These are phyloP conservation scores for Candida qinlingensis DNA, from an alignment of 805 yeast genomes.

Conservation along the genomic window DNA sequence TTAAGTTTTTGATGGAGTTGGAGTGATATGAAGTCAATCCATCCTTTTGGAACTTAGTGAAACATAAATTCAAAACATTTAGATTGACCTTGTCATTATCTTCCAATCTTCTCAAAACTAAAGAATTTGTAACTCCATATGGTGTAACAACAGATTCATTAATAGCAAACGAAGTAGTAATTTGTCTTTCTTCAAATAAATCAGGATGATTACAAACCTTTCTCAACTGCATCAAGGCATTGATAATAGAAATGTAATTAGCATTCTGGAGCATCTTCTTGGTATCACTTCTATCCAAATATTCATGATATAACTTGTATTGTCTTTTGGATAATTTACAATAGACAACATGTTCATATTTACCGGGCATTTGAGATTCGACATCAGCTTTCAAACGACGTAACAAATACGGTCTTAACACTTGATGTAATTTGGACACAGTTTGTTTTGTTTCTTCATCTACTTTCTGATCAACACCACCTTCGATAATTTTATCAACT, in stretches of 20 bases:
- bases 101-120: slow-evolving; percentile 31
- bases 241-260: slow-evolving; percentile 88
- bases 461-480: slow-evolving; percentile 46
- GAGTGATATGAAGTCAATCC: slow-evolving; percentile 41
- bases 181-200: slow-evolving; percentile 91
- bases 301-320: slow-evolving; percentile 87
- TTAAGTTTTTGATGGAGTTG: slow-evolving; percentile 36
- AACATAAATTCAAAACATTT: slow-evolving; percentile 54
- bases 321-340: slow-evolving; percentile 93
- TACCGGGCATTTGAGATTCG: slow-evolving; percentile 98
- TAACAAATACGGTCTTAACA: slow-evolving; percentile 83
- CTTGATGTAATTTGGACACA: slow-evolving; percentile 86
- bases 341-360: slow-evolving; percentile 89
- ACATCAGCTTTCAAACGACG: slow-evolving; percentile 94
- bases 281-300: slow-evolving; percentile 95
- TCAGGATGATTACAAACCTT: slow-evolving; percentile 97
- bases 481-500: slow-evolving; percentile 86
- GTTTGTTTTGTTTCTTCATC: slow-evolving; percentile 80
- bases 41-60: slow-evolving; percentile 38
- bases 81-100: slow-evolving; percentile 38
- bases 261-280: slow-evolving; percentile 91
- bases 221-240: slow-evolving; percentile 95
- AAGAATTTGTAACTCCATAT: slow-evolving; percentile 38
- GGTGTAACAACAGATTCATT: slow-evolving; percentile 53
- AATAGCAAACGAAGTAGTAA: slow-evolving; percentile 82